Percentiles rank a stretch among this genome's conserved stretches.
Evolutionary conservation across 2,329 filamentous ascomycete genomes (phyloP).

Genomic region (Alternaria novae-zelandiae): DNA sequence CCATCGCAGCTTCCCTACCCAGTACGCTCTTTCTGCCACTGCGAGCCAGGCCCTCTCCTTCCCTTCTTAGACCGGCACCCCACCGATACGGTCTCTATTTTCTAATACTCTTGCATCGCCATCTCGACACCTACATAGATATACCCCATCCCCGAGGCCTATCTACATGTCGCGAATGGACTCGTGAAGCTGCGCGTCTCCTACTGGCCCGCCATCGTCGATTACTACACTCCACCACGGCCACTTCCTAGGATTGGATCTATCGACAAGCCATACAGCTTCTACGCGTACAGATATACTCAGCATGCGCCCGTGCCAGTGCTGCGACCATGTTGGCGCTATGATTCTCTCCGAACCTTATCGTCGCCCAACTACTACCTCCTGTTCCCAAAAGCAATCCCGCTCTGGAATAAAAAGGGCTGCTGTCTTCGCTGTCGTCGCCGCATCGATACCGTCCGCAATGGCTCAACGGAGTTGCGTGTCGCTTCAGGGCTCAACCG

Average conservation of each 20-base stretch:
- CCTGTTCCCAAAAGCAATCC: conserved; percentile 32
- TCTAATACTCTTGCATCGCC: conserved; percentile 14
- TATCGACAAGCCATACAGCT: conserved; percentile 17
- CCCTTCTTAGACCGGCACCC: conserved; percentile 32
- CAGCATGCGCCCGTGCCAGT: conserved; percentile 28
- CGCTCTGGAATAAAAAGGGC: conserved; percentile 22
- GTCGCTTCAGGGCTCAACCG: conserved; percentile 71
- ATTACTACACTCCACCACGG: conserved; percentile 19
- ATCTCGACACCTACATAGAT: conserved; percentile 16
- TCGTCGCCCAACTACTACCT: conserved; percentile 12
- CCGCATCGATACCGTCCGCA: conserved; percentile 37
- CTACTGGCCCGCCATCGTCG: conserved; percentile 26
- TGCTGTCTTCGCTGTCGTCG: conserved; percentile 34
- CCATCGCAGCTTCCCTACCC: conserved; percentile 46
- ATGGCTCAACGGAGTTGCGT: conserved; percentile 62
- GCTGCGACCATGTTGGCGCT: conserved; percentile 13
- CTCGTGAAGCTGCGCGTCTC: conserved; percentile 40
- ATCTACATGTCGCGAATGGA: conserved; percentile 37
- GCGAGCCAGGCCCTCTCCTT: conserved; percentile 33
- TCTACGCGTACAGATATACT: conserved; percentile 7
- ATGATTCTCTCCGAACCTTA: conserved; percentile 10
- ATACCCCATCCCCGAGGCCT: conserved; percentile 13
- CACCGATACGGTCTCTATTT: conserved; percentile 21
- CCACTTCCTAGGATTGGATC: conserved; percentile 13
- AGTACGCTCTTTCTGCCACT: conserved; percentile 45